phyloP scores from a whole-genome alignment of 495 filamentous ascomycete genomes.

The Xylaria venustula region DNA sequence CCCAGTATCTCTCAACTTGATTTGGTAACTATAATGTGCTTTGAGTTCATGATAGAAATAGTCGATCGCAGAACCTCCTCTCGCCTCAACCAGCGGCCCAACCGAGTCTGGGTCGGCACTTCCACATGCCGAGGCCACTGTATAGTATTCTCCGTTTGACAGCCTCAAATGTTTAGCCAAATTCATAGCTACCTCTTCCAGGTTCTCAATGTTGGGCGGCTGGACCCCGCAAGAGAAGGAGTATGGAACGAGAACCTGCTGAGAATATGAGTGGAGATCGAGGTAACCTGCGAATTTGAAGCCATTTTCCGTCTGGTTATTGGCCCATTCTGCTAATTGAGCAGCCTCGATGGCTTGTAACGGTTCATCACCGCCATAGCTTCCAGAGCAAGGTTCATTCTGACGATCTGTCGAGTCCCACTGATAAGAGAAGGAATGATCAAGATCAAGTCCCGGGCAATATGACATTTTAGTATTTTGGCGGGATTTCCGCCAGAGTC shows the following conservation, averaged over 20 bases:
- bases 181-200: constrained; percentile 85
- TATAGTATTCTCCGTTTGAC: constrained; percentile 72
- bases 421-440: constrained; percentile 78
- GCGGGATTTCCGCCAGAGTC: constrained; percentile 93
- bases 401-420: constrained; percentile 70
- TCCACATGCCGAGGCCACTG: constrained; percentile 83
- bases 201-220: constrained; percentile 85
- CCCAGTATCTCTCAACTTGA: constrained; percentile 92
- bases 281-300: constrained; percentile 77
- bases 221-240: constrained; percentile 73
- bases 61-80: constrained; percentile 86
- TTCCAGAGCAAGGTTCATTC: constrained; percentile 88
- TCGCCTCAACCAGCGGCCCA: constrained; percentile 54
- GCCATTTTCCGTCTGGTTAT: constrained; percentile 74
- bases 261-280: constrained; percentile 93
- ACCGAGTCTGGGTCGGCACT: constrained; percentile 55
- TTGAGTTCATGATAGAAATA: constrained; percentile 91
- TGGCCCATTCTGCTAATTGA: constrained; percentile 77
- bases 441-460: constrained; percentile 86
- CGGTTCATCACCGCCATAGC: constrained; percentile 77
- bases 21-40: constrained; percentile 85
- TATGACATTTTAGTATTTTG: constrained; percentile 79
- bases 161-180: constrained; percentile 86
- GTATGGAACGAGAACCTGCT: constrained; percentile 93
- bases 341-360: constrained; percentile 83